Evolutionary conservation across 805 yeast genomes (phyloP).

Genomic region (Pichia nakasei): DNA sequence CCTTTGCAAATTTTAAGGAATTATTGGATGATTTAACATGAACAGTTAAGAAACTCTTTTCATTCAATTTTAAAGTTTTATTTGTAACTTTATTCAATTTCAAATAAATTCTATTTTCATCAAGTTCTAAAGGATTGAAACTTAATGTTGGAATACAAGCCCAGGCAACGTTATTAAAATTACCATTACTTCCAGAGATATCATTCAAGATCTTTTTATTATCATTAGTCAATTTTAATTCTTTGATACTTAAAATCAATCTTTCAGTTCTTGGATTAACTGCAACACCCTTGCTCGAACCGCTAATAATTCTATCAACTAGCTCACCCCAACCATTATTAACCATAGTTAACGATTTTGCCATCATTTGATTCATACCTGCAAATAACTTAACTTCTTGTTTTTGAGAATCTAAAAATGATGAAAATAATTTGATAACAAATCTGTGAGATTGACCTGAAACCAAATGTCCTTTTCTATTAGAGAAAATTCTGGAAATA

Average conservation of each 20-base stretch:
- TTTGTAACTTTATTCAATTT: conserved; percentile 39
- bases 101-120: conserved; percentile 53
- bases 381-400: conserved; percentile 19
- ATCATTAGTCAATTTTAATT: conserved; percentile 35
- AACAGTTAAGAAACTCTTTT: conserved; percentile 41
- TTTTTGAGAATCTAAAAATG: conserved; percentile 41
- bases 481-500: conserved; percentile 67
- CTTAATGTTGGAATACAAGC: conserved; percentile 56
- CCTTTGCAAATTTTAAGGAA: conserved; percentile 50
- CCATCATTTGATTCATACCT: conserved; percentile 30
- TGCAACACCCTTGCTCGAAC: conserved; percentile 69
- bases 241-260: conserved; percentile 63
- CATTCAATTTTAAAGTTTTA: conserved; percentile 10
- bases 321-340: conserved; percentile 88
- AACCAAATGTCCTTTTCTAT: conserved; percentile 48
- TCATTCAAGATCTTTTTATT: neutral
- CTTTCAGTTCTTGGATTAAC: conserved; percentile 73
- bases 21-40: conserved; percentile 46
- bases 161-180: conserved; percentile 33
- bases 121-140: conserved; percentile 54
- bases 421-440: conserved; percentile 61
- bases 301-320: conserved; percentile 66
- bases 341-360: conserved; percentile 26
- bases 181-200: conserved; percentile 6
- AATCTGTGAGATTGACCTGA: conserved; percentile 65